Conservation (phyloP, 2,329 filamentous ascomycete genomes). For the Aurifilum marmelostoma region DNA sequence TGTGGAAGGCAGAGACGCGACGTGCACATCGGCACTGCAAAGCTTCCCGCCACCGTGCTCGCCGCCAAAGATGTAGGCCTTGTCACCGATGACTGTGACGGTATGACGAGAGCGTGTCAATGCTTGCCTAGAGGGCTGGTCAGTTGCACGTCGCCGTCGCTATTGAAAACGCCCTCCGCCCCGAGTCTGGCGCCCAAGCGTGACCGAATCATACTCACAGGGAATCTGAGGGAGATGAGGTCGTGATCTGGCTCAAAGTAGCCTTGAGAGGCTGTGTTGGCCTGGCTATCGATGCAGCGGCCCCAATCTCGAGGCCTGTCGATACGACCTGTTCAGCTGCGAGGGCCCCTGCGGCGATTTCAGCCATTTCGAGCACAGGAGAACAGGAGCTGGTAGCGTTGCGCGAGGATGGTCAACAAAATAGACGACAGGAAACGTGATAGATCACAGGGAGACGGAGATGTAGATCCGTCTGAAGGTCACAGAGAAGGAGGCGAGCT, state of each 20-base stretch:
- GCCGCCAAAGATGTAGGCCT: conserved; percentile 61
- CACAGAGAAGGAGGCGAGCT: background rate
- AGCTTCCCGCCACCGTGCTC: conserved; percentile 43
- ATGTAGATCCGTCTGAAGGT: too few relatives aligned
- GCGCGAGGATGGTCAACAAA: background rate
- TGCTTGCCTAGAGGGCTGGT: conserved; percentile 27
- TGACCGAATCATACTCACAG: conserved; percentile 33
- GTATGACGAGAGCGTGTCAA: conserved; percentile 55
- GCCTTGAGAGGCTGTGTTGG: conserved; percentile 57
- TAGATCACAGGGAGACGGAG: background rate
- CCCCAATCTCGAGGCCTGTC: conserved; percentile 44
- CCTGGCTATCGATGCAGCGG: conserved; percentile 51
- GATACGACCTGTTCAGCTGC: conserved; percentile 46
- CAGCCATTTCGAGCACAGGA: conserved; percentile 40
- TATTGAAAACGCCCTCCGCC: too few relatives aligned
- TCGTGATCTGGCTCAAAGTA: conserved; percentile 51
- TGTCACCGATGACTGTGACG: conserved; percentile 54
- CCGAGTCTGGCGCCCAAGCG: too few relatives aligned
- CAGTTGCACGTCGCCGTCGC: background rate
- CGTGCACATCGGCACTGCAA: conserved; percentile 54
- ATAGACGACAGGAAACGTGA: background rate
- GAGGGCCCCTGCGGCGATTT: conserved; percentile 42
- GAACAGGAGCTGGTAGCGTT: background rate
- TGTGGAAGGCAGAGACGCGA: conserved; percentile 52
- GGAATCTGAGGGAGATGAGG: conserved; percentile 36